These are phyloP conservation scores for Quercus tomentella DNA, from an alignment of 331 rosid species.

Conservation along the genomic window DNA sequence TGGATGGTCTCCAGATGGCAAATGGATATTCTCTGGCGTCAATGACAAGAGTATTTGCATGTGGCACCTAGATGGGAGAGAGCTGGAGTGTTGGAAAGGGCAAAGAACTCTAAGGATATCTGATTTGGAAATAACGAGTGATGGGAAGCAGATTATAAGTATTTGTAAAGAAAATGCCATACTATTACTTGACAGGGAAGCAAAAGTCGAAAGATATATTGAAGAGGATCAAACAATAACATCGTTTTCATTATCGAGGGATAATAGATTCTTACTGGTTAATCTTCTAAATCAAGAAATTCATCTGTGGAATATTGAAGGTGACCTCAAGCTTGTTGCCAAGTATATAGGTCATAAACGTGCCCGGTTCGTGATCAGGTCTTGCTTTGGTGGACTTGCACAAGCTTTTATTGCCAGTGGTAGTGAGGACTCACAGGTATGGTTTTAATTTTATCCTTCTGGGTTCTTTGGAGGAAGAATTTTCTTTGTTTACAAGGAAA, in stretches of 20 bases:
- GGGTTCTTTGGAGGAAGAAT: neutral
- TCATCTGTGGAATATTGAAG: conserved; percentile 87
- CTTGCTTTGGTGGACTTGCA: conserved; percentile 92
- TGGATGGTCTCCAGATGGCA: conserved; percentile 92
- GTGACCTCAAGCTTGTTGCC: conserved; percentile 57
- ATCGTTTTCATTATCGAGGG: conserved; percentile 78
- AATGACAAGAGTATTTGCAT: conserved; percentile 89
- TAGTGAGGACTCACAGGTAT: conserved; percentile 99
- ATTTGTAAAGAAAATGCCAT: conserved; percentile 59
- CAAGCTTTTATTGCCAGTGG: conserved; percentile 96
- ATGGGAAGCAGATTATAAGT: conserved; percentile 74
- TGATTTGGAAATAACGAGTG: conserved; percentile 74
- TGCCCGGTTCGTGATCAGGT: conserved; percentile 73
- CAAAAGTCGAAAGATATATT: conserved; percentile 66
- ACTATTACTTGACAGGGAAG: conserved; percentile 72
- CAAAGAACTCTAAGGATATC: conserved; percentile 75
- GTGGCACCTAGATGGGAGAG: conserved; percentile 95
- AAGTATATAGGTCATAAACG: conserved; percentile 86
- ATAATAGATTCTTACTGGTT: conserved; percentile 69
- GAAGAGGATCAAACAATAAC: conserved; percentile 81
- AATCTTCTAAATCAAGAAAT: conserved; percentile 91
- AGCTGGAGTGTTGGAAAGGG: conserved; percentile 94
- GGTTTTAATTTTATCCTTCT: neutral
- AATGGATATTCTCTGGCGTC: conserved; percentile 72
- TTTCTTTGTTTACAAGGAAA: neutral